These are phyloP conservation scores for Zasmidium cellare DNA, from an alignment of 2,329 filamentous ascomycete genomes.

Conservation along the genomic window DNA sequence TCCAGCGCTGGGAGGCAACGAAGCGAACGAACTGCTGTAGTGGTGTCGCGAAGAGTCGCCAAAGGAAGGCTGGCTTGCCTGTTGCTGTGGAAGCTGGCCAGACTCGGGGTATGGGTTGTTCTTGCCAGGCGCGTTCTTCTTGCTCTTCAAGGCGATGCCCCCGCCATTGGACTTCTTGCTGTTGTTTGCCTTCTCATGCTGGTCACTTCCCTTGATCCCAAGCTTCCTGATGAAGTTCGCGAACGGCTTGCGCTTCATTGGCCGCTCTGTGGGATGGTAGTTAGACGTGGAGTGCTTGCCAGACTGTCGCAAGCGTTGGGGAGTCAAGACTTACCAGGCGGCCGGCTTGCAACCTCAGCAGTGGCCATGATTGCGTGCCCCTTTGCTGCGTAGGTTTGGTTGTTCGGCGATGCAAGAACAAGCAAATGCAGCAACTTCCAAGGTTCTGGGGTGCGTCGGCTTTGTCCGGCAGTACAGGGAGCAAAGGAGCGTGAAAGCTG, in stretches of 20 bases:
- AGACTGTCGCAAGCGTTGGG: background rate
- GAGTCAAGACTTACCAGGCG: conserved; percentile 40
- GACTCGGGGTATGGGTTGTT: conserved; percentile 94
- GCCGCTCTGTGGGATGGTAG: conserved; percentile 58
- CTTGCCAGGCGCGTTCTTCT: conserved; percentile 48
- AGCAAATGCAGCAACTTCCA: background rate
- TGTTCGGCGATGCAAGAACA: background rate
- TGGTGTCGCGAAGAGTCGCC: conserved; percentile 16
- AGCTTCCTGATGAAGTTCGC: conserved; percentile 93
- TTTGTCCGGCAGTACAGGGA: background rate
- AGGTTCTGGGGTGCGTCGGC: background rate
- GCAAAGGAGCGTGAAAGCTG: background rate
- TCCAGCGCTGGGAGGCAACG: conserved; percentile 50
- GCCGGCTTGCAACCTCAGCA: conserved; percentile 44
- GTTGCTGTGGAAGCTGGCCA: conserved; percentile 60
- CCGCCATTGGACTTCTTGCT: conserved; percentile 20
- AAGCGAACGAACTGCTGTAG: conserved; percentile 45
- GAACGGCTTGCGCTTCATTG: conserved; percentile 79
- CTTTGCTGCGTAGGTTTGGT: conserved; percentile 1
- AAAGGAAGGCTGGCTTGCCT: conserved; percentile 33
- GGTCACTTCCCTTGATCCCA: conserved; percentile 67
- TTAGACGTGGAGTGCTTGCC: conserved; percentile 17
- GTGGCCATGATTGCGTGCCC: conserved; percentile 40
- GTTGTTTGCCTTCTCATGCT: conserved; percentile 40
- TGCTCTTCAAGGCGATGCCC: conserved; percentile 16